phyloP scores from a whole-genome alignment of 805 yeast genomes.

The Pichia deserticola region DNA sequence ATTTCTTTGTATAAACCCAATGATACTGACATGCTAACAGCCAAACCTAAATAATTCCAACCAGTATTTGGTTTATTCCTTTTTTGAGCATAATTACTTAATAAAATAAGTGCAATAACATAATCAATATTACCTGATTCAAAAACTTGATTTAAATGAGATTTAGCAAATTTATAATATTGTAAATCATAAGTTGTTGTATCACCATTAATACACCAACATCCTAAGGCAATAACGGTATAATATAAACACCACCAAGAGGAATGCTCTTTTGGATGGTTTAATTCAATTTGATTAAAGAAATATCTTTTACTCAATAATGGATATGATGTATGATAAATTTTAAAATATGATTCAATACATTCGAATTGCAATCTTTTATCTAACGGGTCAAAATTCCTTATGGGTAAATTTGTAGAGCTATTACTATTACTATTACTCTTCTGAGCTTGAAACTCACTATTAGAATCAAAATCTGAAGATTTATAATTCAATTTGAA shows the following conservation, averaged over 20 bases:
- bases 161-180: slow-evolving; percentile 49
- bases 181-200: slow-evolving; percentile 42
- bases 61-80: slow-evolving; percentile 61
- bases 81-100: slow-evolving; percentile 57
- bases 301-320: slow-evolving; percentile 44
- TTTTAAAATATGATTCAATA: slow-evolving; percentile 40
- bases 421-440: not conserved
- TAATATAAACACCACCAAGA: slow-evolving; percentile 47
- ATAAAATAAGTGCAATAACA: slow-evolving; percentile 42
- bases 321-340: slow-evolving; percentile 58
- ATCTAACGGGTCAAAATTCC: slow-evolving; percentile 5
- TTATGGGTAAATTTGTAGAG: not conserved
- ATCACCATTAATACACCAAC: slow-evolving; percentile 59
- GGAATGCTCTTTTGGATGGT: not conserved
- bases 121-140: slow-evolving; percentile 55
- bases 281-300: slow-evolving; percentile 28
- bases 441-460: not conserved
- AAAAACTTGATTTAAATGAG: slow-evolving; percentile 37
- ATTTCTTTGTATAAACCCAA: slow-evolving; percentile 56
- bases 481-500: not conserved
- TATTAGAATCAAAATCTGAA: not conserved
- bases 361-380: slow-evolving; percentile 13
- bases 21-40: slow-evolving; percentile 60
- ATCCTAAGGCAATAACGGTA: slow-evolving; percentile 58
- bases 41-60: slow-evolving; percentile 60